Evolutionary conservation across 2,329 filamentous ascomycete species (phyloP), one percentile per base, ranked within the genome.

Genomic region (Lasiodiplodia theobromae): DNA sequence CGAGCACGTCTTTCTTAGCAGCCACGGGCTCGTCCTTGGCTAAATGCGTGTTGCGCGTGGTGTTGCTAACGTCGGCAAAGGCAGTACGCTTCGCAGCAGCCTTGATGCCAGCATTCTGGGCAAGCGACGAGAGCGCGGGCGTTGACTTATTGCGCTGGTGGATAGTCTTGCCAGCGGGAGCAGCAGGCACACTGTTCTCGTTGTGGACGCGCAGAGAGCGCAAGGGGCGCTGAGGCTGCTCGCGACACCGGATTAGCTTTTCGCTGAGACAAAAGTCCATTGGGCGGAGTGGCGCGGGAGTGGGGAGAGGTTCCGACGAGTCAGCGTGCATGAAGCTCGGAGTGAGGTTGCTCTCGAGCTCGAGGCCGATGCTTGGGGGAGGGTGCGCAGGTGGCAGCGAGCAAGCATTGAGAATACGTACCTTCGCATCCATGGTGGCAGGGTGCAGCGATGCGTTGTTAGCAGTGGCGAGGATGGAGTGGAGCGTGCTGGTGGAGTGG

Each of bases 91-190:
- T 96, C 67, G 89, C 85, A 68, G 87, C 85, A 66, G 86, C 85
- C 79, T 90, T 92, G 71, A 90, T 80, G 49, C 83, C 85, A 69
- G 82, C 85, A 62, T 83, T 85, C 70, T 85, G 82, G 70, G 85
- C 77, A 69, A 87, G 75, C 73, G 84, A 84, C 57, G 82, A 92
- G 72, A 86, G 86, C 80, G 81, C 91, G 79, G 79, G 89, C 40
- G 86, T 89, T 10, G 94, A 96, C 81, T 97, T 97, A 82, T 93
- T 91, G 71, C 91, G 91, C 74, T 93, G 90, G 74, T 96, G 92
- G 70, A 94, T 82, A 66, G 86, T 71, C 70, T 79, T 81, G 66
- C 83, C 78, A 66, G 85, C 82, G 62, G 76, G 76, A 56, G 76
- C 72, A 65, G 78, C 73, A 12, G 77, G 77, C 21, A 67, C 44